Base-by-base conservation (phyloP, 306 rosid species). In the Glycine latifolia region DNA sequence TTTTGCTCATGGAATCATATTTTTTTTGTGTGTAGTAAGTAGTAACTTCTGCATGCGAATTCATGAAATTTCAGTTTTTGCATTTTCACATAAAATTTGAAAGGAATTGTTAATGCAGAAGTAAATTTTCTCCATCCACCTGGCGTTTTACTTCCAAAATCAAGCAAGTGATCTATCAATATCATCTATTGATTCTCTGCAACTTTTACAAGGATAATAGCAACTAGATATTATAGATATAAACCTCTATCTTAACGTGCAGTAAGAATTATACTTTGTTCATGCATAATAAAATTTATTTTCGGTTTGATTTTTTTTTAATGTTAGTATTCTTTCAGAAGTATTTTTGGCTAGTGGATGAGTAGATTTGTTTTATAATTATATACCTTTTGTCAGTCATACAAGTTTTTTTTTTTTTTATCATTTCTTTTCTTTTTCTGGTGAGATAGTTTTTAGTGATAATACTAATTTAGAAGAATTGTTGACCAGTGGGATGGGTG, bases 61-160 rank as follows among this genome's bases (percentile, higher is more conserved):
- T 37, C 13, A 37, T 65, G 9, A 33, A 31, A 35, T 50, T 68
- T 77, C 39, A 14, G 10, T 68, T 78, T 47, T 48, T 77, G 17
- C 49, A 52, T 68, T 77, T 79, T 66, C 61, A 65, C 61, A 48
- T 81, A 37, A 35, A 61, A 33, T 66, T 39, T 70, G 58, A 31
- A 62, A 76, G 16, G n/a, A 46, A 59, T 69, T 75, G 69, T 66
- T 79, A 37, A 70, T 49, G 68, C 82, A 20, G 56, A 75, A 75
- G 74, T 73, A 46, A 67, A 37, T 20, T 69, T 75, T 75, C 61
- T 60, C 46, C 62, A 44, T 26, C 20, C 56, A 8, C 52, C n/a
- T 50, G 55, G 41, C 73, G 56, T 67, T 79, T 74, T 47, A 48
- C 78, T 44, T 53, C 47, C 15, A 55, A 79, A 84, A 75, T 61